These are phyloP conservation scores for Carex arenaria DNA, from an alignment of 202 grass and related monocot genomes.

Conservation along the genomic window DNA sequence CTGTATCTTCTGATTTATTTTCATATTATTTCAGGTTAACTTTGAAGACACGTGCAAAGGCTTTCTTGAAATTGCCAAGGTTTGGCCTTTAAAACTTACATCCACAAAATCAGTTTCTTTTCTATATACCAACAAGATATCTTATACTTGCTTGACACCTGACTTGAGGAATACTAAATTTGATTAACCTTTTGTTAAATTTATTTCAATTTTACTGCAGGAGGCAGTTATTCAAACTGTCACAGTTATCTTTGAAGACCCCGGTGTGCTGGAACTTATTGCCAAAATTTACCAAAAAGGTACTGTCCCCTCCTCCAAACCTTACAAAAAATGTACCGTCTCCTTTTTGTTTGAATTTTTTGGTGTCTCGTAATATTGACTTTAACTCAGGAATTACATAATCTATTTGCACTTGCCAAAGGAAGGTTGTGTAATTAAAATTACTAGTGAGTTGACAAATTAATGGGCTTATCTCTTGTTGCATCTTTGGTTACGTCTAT, in stretches of 20 bases:
- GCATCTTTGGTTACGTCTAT: background rate
- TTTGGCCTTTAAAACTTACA: constrained; percentile 34
- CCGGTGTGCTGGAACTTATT: constrained; percentile 89
- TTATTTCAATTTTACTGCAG: constrained; percentile 45
- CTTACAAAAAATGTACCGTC: constrained; percentile 67
- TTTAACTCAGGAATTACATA: background rate
- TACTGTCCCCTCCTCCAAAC: constrained; percentile 36
- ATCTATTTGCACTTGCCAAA: background rate
- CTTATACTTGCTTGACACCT: background rate
- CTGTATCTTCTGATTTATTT: constrained; percentile 23
- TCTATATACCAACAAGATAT: background rate
- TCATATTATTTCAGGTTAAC: constrained; percentile 76
- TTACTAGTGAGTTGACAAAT: background rate
- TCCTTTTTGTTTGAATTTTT: constrained; percentile 16
- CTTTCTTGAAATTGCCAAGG: constrained; percentile 99
- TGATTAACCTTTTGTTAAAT: background rate
- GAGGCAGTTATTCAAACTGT: constrained; percentile 87
- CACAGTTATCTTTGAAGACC: constrained; percentile 94
- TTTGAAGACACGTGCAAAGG: constrained; percentile 99
- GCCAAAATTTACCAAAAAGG: constrained; percentile 94
- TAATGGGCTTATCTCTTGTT: background rate
- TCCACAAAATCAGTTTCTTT: background rate
- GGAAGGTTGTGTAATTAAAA: background rate
- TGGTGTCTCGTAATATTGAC: constrained; percentile 5
- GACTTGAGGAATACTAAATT: background rate